Base-by-base conservation (phyloP, 139 green algal species). In the Chlorella vulgaris region DNA sequence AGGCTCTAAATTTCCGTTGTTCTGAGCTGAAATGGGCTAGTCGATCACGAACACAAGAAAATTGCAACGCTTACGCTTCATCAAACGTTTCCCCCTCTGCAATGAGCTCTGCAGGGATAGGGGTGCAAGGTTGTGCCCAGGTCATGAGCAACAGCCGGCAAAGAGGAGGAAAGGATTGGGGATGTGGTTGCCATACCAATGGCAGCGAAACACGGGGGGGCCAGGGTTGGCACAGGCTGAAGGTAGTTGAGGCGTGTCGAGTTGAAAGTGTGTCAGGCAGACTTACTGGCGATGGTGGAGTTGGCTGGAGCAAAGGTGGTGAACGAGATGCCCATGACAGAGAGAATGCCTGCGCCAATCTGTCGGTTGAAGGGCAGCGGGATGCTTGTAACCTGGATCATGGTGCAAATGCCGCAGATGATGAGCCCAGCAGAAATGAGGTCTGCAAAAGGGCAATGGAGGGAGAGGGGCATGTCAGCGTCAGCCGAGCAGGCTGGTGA, bases 401-500 rank as follows among this genome's bases (percentile, higher is more conserved):
- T n/a, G 26, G 83, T 85, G n/a, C 22, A 85, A 74, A 94, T 87
- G 65, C 88, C 89, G 33, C 70, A 91, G 15, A 92, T 80, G 67
- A 95, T 84, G 47, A 87, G 76, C 29, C 51, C 47, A 3, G 69
- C 77, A 26, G 71, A 82, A 36, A 84, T 71, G 33, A 87, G 78
- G 61, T 87, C 79, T 79, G 79, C 58, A 81, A 42, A 24, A 7
- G n/a, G n/a, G n/a, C n/a, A n/a, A n/a, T n/a, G 36, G 21, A 55
- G 68, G 22, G 19, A 38, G 10, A 22, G 29, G 33, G 63, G 42
- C 0, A 71, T 26, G 63, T 8, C 29, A n/a, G 38, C 38, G 58
- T 60, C n/a, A n/a, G n/a, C n/a, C n/a, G n/a, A n/a, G n/a, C n/a
- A n/a, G 38, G 68, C 7, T 35, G 18, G 19, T 60, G 22, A 7